Percentiles rank a stretch among this genome's conserved stretches.
Conservation (phyloP, 2,329 filamentous ascomycete genomes). For the Calonectria hongkongensis region DNA sequence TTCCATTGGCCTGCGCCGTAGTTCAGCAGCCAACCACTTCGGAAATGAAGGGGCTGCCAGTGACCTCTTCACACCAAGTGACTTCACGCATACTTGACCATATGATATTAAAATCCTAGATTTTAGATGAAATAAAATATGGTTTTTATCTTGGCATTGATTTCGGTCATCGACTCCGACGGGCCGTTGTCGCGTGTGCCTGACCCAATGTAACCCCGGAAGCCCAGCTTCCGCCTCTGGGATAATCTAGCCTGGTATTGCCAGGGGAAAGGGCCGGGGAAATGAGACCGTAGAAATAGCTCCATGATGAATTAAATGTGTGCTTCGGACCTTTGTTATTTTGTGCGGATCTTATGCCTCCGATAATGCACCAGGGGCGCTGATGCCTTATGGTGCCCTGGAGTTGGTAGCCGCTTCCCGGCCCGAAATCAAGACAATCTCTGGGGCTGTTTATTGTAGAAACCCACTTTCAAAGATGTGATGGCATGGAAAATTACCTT, state of each 20-base stretch:
- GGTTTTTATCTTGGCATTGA: not conserved
- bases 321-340: not conserved
- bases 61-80: too few relatives aligned
- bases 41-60: slow-evolving; percentile 6
- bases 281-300: not conserved
- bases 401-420: not conserved
- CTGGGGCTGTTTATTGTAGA: not conserved
- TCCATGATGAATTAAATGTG: not conserved
- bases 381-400: not conserved
- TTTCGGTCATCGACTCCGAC: slow-evolving; percentile 11
- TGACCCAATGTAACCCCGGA: slow-evolving; percentile 15
- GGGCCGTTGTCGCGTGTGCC: slow-evolving; percentile 17
- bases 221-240: not conserved
- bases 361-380: not conserved
- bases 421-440: not conserved
- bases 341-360: slow-evolving; percentile 13
- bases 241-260: not conserved
- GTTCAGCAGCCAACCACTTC: not conserved
- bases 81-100: not conserved
- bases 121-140: not conserved
- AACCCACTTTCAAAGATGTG: not conserved
- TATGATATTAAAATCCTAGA: not conserved
- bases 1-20: not conserved
- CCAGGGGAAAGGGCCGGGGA: not conserved
- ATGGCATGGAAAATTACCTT: not conserved